Base-by-base conservation (phyloP, 805 yeast species). In the Sugiyamaella valdiviana region DNA sequence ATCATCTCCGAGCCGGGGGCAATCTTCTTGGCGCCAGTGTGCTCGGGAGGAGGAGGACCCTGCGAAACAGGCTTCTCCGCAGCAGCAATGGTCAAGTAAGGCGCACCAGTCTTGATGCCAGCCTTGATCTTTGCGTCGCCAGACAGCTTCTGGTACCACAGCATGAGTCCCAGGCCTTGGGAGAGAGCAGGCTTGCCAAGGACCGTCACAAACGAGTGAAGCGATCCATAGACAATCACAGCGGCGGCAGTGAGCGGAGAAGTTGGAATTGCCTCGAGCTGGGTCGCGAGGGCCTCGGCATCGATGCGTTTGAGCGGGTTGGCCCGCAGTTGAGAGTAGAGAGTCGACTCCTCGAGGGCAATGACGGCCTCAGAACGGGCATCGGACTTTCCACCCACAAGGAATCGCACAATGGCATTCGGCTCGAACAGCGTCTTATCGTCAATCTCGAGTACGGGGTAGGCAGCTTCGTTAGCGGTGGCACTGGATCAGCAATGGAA, bases 371-470 rank as follows among this genome's bases (percentile, higher is more conserved):
- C 58, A 5, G 60, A 48, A 47, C 67, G 17, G 10, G 39, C 36
- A 2, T 56, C 35, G 5, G 45, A 35, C 14, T 52, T 51, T 36
- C 52, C n/a, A 42, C 45, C 22, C 68, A 39, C 12, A 23, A 46
- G 50, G 54, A 66, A 75, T 55, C 71, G 68, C 37, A 77, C 80
- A 37, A 77, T 72, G 23, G 82, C 76, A 57, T 77, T 77, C 32
- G 79, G 68, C 60, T 77, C 82, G 42, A 64, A 58, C 51, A 76
- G 68, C 53, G 65, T 43, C 26, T 49, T 42, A 39, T 47, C 36
- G 36, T 36, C 50, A 17, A 55, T 51, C 29, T 42, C 17, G 22
- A 62, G 44, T 10, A 56, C 49, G 16, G 56, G 57, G 6, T 45
- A 49, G 3, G 32, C 9, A 9, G 40, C 15, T 16, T 14, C 24